phyloP scores from a whole-genome alignment of 176 grass and related monocot genomes.

The Oryza australiensis region DNA sequence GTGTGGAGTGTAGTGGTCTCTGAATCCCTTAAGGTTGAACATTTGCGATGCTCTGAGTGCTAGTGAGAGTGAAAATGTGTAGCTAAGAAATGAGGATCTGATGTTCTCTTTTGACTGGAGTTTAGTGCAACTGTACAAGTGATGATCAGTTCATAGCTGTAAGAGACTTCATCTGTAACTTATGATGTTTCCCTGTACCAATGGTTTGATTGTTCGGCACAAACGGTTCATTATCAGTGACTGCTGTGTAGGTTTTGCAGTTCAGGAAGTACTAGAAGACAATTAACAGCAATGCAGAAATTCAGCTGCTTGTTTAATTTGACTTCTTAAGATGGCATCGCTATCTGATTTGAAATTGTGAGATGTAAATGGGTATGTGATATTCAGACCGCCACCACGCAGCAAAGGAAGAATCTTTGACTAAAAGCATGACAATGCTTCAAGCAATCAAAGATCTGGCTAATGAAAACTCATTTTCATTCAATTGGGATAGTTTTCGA shows the following conservation, averaged over 20 bases:
- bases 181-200: neutral
- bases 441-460: neutral
- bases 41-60: slow-evolving; percentile 15
- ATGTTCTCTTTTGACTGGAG: slow-evolving; percentile 23
- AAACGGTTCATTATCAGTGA: neutral
- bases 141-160: slow-evolving; percentile 24
- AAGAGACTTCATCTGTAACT: neutral
- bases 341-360: neutral
- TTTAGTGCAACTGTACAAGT: slow-evolving; percentile 12
- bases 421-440: neutral
- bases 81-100: neutral
- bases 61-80: slow-evolving; percentile 24
- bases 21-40: neutral
- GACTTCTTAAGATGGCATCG: neutral
- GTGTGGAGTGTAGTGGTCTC: slow-evolving; percentile 14
- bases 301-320: neutral
- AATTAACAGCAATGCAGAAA: neutral
- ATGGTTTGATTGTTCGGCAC: neutral
- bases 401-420: slow-evolving; percentile 5
- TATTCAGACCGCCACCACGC: neutral
- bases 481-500: neutral
- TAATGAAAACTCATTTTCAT: neutral
- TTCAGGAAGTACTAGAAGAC: neutral
- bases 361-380: neutral
- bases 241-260: neutral